Percentiles rank a stretch among this genome's conserved stretches.
phyloP scores from a whole-genome alignment of 73 alveolate species.

The Paramecium octaurelia region DNA sequence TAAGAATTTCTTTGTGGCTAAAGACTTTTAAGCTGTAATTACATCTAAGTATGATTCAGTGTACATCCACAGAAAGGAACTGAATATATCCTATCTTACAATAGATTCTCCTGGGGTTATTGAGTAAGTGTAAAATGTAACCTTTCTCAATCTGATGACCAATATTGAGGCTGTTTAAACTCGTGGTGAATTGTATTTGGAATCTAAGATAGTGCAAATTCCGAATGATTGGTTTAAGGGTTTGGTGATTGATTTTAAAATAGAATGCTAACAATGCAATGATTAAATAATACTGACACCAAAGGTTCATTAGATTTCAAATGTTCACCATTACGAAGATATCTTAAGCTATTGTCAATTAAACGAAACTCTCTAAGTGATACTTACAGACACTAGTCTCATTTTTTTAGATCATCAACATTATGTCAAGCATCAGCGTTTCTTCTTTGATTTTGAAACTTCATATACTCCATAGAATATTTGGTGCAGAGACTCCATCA shows the following conservation, averaged over 20 bases:
- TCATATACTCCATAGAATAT: not conserved
- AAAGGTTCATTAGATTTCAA: not conserved
- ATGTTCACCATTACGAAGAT: not conserved
- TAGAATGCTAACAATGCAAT: not conserved
- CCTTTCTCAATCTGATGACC: not conserved
- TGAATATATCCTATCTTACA: not conserved
- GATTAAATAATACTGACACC: not conserved
- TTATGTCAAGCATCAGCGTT: not conserved
- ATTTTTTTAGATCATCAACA: not conserved
- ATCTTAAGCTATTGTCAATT: not conserved
- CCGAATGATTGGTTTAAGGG: constrained; percentile 10
- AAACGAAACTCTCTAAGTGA: not conserved
- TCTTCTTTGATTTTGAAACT: not conserved
- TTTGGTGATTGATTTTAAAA: not conserved
- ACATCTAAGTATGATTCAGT: not conserved
- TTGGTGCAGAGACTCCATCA: not conserved
- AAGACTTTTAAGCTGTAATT: not conserved
- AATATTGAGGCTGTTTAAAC: not conserved
- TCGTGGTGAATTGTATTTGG: not conserved
- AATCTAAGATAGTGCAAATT: not conserved
- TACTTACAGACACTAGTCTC: not conserved
- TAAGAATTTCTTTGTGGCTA: not conserved
- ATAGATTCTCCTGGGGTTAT: not conserved
- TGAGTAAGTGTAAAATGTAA: not conserved
- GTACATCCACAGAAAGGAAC: not conserved